A percentile compares a stretch with the other conserved stretches of the same genome.
These are phyloP conservation scores for Xylaria acuta DNA, from an alignment of 495 filamentous ascomycete genomes.

Conservation along the genomic window DNA sequence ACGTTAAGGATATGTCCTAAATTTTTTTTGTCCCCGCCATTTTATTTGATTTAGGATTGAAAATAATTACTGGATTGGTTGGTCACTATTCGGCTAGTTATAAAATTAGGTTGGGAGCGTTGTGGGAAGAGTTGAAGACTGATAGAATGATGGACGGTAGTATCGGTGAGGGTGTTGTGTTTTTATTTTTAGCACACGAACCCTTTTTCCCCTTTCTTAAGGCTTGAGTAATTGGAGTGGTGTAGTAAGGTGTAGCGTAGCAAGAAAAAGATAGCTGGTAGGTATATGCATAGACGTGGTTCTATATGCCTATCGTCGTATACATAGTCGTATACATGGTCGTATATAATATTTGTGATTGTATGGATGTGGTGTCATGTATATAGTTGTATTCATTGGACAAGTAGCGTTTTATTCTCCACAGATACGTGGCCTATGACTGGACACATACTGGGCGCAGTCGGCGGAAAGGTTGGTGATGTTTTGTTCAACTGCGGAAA, in stretches of 20 bases:
- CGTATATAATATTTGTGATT: not conserved
- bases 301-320: too few species aligned
- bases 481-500: not conserved
- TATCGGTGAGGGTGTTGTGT: not conserved
- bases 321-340: not conserved
- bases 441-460: not conserved
- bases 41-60: too few species aligned
- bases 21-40: too few species aligned
- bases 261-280: not conserved
- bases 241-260: not conserved
- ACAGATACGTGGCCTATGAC: not conserved
- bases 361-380: not conserved
- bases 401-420: not conserved
- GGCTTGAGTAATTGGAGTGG: not conserved
- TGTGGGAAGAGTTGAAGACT: not conserved
- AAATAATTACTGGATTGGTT: too few species aligned
- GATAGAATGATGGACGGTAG: not conserved
- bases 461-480: not conserved
- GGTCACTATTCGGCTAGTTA: not conserved
- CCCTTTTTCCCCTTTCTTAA: not conserved
- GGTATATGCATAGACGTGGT: not conserved
- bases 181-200: not conserved
- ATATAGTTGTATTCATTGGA: not conserved
- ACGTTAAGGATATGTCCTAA: too few species aligned
- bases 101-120: not conserved